phyloP scores from a whole-genome alignment of 768 basidiomycete species.

The Lentinus brumalis region DNA sequence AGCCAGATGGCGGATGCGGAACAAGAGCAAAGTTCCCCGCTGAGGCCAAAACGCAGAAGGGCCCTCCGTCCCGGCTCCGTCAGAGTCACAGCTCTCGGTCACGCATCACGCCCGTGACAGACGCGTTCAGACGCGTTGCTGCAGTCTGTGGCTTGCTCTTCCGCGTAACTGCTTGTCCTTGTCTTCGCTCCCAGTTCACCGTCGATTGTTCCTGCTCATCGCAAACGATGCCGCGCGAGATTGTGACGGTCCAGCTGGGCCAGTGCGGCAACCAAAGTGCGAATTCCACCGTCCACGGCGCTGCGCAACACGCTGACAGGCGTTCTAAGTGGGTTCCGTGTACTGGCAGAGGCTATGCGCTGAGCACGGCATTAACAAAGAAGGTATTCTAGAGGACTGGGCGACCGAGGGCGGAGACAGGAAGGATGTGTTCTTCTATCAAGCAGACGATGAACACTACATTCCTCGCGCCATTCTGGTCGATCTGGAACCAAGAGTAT shows the following conservation, averaged over 20 bases:
- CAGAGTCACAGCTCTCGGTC: slow-evolving; percentile 17
- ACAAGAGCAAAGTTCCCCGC: slow-evolving; percentile 14
- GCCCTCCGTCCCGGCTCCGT: slow-evolving; percentile 1
- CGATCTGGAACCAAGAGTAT: slow-evolving; percentile 92
- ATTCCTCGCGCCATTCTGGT: slow-evolving; percentile 96
- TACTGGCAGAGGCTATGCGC: slow-evolving; percentile 99
- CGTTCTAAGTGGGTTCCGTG: slow-evolving; percentile 82
- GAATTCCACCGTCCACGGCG: slow-evolving; percentile 30
- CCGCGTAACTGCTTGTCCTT: slow-evolving; percentile 1
- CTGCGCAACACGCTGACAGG: slow-evolving; percentile 21
- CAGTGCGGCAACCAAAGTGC: slow-evolving; percentile 93
- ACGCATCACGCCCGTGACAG: slow-evolving; percentile 14
- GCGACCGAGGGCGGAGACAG: slow-evolving; percentile 93
- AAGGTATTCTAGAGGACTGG: slow-evolving; percentile 97
- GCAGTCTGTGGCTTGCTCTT: slow-evolving; percentile 1
- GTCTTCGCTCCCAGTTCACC: neutral
- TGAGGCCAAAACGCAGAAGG: slow-evolving; percentile 10
- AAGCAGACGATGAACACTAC: slow-evolving; percentile 99
- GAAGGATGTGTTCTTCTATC: slow-evolving; percentile 99
- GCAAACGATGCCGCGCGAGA: slow-evolving; percentile 72
- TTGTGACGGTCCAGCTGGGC: slow-evolving; percentile 82
- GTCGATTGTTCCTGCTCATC: neutral
- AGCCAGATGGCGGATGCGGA: slow-evolving; percentile 12
- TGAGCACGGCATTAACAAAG: slow-evolving; percentile 96
- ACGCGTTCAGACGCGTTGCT: slow-evolving; percentile 20